Evolutionary conservation across 306 rosid genomes (phyloP).

Genomic region (Betula pendula): DNA sequence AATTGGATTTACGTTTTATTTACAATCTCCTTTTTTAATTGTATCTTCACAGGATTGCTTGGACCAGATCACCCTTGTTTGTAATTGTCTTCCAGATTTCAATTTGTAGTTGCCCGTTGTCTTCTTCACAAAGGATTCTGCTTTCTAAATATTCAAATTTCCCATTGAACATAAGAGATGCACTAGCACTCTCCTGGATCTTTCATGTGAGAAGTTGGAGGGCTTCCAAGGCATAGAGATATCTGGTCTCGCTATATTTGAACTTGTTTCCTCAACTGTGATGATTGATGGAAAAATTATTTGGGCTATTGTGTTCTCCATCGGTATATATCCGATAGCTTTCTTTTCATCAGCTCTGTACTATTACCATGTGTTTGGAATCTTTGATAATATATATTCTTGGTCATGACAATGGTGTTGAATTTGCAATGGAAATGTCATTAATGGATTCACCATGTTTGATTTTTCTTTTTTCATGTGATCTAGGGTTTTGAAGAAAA

Average conservation of each 20-base stretch:
- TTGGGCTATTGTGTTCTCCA: neutral
- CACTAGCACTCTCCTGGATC: neutral
- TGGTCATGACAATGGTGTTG: neutral
- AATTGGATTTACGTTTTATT: neutral
- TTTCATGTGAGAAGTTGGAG: neutral
- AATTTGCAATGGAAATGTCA: neutral
- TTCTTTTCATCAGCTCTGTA: neutral
- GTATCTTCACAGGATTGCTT: conserved; percentile 11
- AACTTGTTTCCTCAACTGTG: neutral
- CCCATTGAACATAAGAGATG: neutral
- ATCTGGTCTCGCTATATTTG: neutral
- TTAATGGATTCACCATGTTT: neutral
- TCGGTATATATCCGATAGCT: neutral
- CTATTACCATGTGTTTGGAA: neutral
- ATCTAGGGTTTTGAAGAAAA: no score
- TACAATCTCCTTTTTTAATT: neutral
- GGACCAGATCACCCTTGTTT: conserved; percentile 4
- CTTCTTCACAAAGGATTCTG: neutral
- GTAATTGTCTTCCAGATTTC: neutral
- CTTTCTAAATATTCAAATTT: neutral
- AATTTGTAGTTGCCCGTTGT: neutral
- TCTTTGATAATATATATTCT: neutral
- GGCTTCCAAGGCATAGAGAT: neutral
- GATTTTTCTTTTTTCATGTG: neutral
- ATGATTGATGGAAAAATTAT: neutral